A percentile compares a stretch with the other conserved stretches of the same genome.
These are phyloP conservation scores for Cytospora leucostoma DNA, from an alignment of 2,329 filamentous ascomycete species.

Conservation along the genomic window DNA sequence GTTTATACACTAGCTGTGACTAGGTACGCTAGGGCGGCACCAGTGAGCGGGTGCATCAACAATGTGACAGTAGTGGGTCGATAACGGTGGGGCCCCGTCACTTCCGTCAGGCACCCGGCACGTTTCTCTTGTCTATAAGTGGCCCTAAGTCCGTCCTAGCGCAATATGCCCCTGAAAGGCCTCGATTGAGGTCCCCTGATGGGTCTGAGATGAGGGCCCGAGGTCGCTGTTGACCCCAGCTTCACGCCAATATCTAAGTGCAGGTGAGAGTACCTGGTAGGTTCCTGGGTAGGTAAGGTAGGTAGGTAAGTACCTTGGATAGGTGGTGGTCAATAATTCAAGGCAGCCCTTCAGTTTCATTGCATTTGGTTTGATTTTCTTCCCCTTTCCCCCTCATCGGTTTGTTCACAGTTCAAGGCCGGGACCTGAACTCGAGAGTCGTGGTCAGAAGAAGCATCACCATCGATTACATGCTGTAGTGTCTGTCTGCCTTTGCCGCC, in stretches of 20 bases:
- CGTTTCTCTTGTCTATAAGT: neutral
- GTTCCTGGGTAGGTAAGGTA: neutral
- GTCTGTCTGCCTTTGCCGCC: neutral
- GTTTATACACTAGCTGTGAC: neutral
- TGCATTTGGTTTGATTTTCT: neutral
- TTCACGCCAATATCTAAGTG: too few species aligned
- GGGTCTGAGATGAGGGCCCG: neutral
- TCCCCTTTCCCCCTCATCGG: neutral
- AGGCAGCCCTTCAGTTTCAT: neutral
- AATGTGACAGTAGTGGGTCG: neutral
- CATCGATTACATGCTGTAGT: neutral
- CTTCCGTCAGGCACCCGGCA: neutral
- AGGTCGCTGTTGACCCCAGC: neutral
- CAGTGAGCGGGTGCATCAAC: neutral
- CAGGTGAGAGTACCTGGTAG: neutral
- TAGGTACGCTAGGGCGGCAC: neutral
- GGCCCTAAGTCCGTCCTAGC: neutral
- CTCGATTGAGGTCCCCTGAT: neutral
- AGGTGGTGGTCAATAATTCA: neutral
- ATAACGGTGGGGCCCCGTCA: neutral
- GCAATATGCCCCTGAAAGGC: neutral
- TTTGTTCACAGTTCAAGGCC: constrained; percentile 12
- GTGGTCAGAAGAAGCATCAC: neutral
- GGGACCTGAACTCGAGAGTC: constrained; percentile 21
- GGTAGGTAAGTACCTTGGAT: too few species aligned